Percentiles rank a stretch among this genome's conserved stretches.
Evolutionary conservation across 768 basidiomycete species (phyloP).

Genomic region (Candolleomyces aberdarensis): DNA sequence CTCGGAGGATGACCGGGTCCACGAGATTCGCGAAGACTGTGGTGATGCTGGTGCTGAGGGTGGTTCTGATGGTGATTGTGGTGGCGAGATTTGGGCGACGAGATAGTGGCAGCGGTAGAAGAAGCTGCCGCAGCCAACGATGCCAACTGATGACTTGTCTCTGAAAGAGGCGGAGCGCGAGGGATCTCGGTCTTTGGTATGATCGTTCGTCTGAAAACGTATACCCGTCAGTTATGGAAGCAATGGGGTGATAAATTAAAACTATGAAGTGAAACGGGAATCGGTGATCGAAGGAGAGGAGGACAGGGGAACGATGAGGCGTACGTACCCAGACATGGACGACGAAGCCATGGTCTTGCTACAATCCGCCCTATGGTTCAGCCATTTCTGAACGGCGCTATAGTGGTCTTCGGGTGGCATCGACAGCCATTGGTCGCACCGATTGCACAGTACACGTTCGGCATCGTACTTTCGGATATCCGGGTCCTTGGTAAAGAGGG

Average conservation of each 20-base stretch:
- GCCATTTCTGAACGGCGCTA: conserved; percentile 63
- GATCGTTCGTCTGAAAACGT: no score
- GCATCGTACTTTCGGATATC: conserved; percentile 74
- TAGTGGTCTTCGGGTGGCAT: conserved; percentile 59
- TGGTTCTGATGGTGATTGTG: neutral
- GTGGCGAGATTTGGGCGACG: neutral
- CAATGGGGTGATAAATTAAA: no score
- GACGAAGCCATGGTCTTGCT: no score
- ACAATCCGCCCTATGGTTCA: conserved; percentile 57
- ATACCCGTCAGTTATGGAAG: no score
- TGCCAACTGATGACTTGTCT: neutral
- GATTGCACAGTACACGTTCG: conserved; percentile 61
- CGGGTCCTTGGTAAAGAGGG: conserved; percentile 59
- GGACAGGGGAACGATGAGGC: neutral
- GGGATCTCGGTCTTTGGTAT: conserved; percentile 3
- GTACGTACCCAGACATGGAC: conserved; percentile 5
- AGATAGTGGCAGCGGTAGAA: neutral
- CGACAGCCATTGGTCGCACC: conserved; percentile 60
- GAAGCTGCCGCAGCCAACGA: neutral
- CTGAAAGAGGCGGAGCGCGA: conserved; percentile 5
- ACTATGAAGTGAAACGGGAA: neutral
- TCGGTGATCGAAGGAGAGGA: conserved; percentile 17
- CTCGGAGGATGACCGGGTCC: no score
- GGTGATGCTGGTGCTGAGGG: neutral
- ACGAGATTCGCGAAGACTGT: neutral